Percentiles rank a stretch among this genome's conserved stretches.
These are phyloP conservation scores for Jasminum sambac DNA, from an alignment of 257 asterid genomes.

Conservation along the genomic window DNA sequence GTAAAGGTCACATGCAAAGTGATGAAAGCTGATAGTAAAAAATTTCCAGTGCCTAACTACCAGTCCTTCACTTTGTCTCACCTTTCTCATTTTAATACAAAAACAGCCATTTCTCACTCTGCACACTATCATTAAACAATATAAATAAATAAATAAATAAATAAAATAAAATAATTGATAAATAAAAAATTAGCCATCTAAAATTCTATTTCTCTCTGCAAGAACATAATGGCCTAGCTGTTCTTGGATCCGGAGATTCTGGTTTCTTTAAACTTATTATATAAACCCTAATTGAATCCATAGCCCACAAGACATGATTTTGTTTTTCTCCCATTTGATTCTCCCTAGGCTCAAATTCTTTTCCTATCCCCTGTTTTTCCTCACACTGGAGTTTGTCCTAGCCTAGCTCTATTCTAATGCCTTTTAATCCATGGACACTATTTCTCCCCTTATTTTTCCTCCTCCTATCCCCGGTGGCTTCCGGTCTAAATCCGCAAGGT, in stretches of 20 bases:
- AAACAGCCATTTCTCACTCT: constrained; percentile 29
- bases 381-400: constrained; percentile 50
- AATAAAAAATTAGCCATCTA: constrained; percentile 34
- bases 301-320: constrained; percentile 40
- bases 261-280: constrained; percentile 28
- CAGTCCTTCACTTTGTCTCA: constrained; percentile 30
- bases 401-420: constrained; percentile 34
- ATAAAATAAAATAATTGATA: no score
- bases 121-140: constrained; percentile 39
- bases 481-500: constrained; percentile 50
- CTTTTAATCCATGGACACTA: constrained; percentile 32
- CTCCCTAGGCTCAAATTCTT: constrained; percentile 53
- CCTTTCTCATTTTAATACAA: constrained; percentile 28
- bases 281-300: constrained; percentile 24
- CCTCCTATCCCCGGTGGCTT: constrained; percentile 24
- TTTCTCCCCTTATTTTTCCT: constrained; percentile 15
- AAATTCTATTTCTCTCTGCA: constrained; percentile 35
- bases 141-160: no score
- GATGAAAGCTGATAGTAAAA: constrained; percentile 24
- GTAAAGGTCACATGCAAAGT: constrained; percentile 35
- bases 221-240: constrained; percentile 46
- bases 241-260: constrained; percentile 58
- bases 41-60: constrained; percentile 25
- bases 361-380: constrained; percentile 27
- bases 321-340: constrained; percentile 32